A percentile compares a stretch with the other conserved stretches of the same genome.
Evolutionary conservation across 768 basidiomycete genomes (phyloP).

Genomic region (Rhodocollybia butyracea): DNA sequence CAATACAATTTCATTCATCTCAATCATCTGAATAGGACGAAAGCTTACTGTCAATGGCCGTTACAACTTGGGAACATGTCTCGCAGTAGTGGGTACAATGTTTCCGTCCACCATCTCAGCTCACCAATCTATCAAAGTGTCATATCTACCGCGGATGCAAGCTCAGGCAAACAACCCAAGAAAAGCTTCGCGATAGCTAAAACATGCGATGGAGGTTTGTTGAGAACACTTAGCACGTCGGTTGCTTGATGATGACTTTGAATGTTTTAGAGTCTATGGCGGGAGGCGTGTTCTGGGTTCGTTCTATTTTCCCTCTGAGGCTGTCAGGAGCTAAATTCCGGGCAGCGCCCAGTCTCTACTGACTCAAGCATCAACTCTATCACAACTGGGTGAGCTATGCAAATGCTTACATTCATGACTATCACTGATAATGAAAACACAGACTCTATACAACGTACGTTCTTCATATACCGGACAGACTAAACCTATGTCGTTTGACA

Average conservation of each 20-base stretch:
- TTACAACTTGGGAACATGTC: slow-evolving; percentile 47
- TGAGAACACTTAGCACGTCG: not conserved
- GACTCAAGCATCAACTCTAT: slow-evolving; percentile 46
- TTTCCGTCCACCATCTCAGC: not conserved
- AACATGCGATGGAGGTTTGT: slow-evolving; percentile 43
- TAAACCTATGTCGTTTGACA: not conserved
- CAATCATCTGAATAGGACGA: slow-evolving; percentile 21
- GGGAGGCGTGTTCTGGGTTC: slow-evolving; percentile 55
- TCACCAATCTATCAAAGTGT: slow-evolving; percentile 30
- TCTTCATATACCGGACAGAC: not conserved
- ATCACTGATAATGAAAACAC: not conserved
- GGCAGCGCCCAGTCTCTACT: slow-evolving; percentile 38
- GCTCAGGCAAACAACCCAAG: slow-evolving; percentile 31
- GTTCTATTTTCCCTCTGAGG: not conserved
- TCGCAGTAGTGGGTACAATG: slow-evolving; percentile 36
- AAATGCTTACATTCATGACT: not conserved
- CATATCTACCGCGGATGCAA: slow-evolving; percentile 38
- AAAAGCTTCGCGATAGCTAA: slow-evolving; percentile 39
- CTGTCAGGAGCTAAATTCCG: not conserved
- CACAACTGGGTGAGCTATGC: slow-evolving; percentile 41
- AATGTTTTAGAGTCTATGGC: slow-evolving; percentile 39
- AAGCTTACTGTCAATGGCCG: slow-evolving; percentile 38
- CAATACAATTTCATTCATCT: not conserved
- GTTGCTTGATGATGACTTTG: not conserved
- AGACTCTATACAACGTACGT: slow-evolving; percentile 40